Evolutionary conservation across 306 rosid species (phyloP).

Genomic region (Dalbergia cochinchinensis): DNA sequence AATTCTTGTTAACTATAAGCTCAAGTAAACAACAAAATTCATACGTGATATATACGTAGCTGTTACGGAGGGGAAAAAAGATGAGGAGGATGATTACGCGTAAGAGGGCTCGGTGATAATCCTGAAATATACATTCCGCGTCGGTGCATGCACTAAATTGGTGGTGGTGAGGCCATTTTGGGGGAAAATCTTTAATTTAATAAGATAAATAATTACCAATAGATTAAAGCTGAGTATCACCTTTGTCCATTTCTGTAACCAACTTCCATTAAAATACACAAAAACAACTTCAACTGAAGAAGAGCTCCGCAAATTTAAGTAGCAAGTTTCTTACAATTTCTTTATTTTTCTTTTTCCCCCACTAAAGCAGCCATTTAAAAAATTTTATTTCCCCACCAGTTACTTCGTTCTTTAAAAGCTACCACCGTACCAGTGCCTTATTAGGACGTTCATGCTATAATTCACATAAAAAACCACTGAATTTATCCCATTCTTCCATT

Average conservation of each 20-base stretch:
- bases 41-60: background rate
- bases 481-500: conserved; percentile 9
- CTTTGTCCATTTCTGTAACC: conserved; percentile 23
- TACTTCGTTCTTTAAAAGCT: conserved; percentile 11
- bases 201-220: background rate
- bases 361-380: conserved; percentile 31
- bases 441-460: conserved; percentile 19
- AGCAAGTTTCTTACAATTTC: conserved; percentile 26
- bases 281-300: conserved; percentile 11
- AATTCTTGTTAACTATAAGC: background rate
- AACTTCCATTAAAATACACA: conserved; percentile 34
- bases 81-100: background rate
- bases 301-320: background rate
- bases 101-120: background rate
- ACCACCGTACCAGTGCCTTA: background rate
- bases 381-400: background rate
- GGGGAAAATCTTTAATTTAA: background rate
- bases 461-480: conserved; percentile 16
- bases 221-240: conserved; percentile 29
- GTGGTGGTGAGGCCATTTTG: conserved; percentile 7
- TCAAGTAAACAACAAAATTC: background rate
- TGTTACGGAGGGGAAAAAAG: background rate
- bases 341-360: conserved; percentile 21
- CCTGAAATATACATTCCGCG: background rate
- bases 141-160: conserved; percentile 21